phyloP scores from a whole-genome alignment of 2,329 filamentous ascomycete genomes.

The Biscogniauxia marginata region DNA sequence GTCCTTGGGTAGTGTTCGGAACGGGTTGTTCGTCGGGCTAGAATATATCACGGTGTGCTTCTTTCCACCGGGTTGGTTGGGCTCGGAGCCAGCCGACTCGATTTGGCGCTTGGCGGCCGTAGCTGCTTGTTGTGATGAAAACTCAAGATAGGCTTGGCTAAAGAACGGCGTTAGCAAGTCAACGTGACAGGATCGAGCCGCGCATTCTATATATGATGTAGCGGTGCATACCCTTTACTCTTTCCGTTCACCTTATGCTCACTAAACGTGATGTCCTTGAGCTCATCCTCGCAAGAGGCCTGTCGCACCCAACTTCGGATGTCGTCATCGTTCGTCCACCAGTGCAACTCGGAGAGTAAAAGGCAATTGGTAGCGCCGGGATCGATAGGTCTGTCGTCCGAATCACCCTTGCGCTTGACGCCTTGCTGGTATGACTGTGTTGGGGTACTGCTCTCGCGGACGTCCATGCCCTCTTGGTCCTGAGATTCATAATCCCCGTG shows the following conservation, averaged over 20 bases:
- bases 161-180: conserved; percentile 6
- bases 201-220: not conserved
- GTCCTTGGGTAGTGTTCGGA: conserved; percentile 88
- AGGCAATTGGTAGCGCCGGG: conserved; percentile 66
- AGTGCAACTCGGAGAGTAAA: conserved; percentile 85
- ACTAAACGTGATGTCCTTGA: conserved; percentile 93
- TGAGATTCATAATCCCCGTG: conserved; percentile 41
- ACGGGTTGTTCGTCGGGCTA: conserved; percentile 76
- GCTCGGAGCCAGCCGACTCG: conserved; percentile 56
- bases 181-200: not conserved
- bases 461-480: conserved; percentile 32
- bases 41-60: conserved; percentile 75
- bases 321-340: conserved; percentile 97
- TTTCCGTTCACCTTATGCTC: conserved; percentile 99
- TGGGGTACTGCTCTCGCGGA: conserved; percentile 32
- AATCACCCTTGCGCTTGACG: conserved; percentile 59
- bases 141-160: conserved; percentile 80
- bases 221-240: conserved; percentile 78
- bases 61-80: conserved; percentile 58
- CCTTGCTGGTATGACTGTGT: conserved; percentile 48
- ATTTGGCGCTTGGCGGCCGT: conserved; percentile 82
- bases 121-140: conserved; percentile 78
- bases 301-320: conserved; percentile 82
- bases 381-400: conserved; percentile 59
- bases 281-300: conserved; percentile 76